A percentile compares a stretch with the other conserved stretches of the same genome.
phyloP scores from a whole-genome alignment of 352 stramenopile species.

The Globisporangium acanthophoron region DNA sequence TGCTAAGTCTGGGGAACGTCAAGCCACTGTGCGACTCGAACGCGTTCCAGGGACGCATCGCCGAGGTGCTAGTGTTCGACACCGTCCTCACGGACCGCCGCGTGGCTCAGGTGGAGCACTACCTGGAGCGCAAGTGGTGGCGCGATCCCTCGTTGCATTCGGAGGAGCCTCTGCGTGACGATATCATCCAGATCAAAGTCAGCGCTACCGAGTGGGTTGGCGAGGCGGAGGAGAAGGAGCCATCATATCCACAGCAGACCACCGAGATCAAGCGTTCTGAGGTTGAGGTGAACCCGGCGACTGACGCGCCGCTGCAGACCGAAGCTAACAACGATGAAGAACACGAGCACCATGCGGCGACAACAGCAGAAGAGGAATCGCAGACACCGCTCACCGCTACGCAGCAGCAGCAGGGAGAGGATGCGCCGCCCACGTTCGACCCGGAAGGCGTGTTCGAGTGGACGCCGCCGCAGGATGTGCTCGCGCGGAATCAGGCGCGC shows the following conservation, averaged over 20 bases:
- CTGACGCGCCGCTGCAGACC: too few species aligned
- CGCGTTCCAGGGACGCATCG: conserved; percentile 49
- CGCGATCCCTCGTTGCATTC: conserved; percentile 14
- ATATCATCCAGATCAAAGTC: not conserved
- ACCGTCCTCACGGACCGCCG: conserved; percentile 26
- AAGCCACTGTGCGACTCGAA: conserved; percentile 50
- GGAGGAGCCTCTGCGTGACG: not conserved
- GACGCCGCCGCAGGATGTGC: conserved; percentile 24
- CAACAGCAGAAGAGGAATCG: not conserved
- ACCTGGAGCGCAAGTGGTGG: conserved; percentile 51
- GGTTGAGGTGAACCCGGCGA: not conserved
- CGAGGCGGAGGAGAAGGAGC: not conserved
- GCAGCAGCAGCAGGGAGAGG: not conserved
- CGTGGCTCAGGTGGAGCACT: conserved; percentile 29
- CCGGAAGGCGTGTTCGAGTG: conserved; percentile 64
- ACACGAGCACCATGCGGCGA: not conserved
- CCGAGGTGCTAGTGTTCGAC: conserved; percentile 52
- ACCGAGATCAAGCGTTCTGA: too few species aligned
- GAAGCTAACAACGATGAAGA: not conserved
- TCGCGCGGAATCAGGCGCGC: conserved; percentile 10
- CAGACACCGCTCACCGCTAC: too few species aligned
- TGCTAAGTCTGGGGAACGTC: conserved; percentile 49
- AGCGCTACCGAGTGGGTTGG: not conserved
- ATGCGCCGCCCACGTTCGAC: conserved; percentile 23
- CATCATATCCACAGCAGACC: not conserved